These are phyloP conservation scores for Colletotrichum truncatum DNA, from an alignment of 2,329 filamentous ascomycete species.

Conservation along the genomic window DNA sequence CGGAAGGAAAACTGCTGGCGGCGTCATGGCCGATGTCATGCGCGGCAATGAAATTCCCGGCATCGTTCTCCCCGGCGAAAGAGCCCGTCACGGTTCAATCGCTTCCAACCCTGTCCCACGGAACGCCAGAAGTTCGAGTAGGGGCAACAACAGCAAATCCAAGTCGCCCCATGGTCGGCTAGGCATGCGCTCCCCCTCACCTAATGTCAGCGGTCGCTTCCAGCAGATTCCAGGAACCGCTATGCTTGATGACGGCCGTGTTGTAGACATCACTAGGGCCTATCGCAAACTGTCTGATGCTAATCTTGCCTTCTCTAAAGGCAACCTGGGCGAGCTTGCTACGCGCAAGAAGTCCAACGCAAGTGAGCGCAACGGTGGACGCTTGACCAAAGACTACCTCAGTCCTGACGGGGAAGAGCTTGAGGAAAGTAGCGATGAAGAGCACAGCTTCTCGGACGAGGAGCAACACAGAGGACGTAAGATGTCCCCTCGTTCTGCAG, in stretches of 20 bases:
- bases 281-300: conserved; percentile 79
- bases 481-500: conserved; percentile 57
- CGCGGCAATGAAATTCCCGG: conserved; percentile 59
- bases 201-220: conserved; percentile 27
- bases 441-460: conserved; percentile 70
- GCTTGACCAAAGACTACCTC: conserved; percentile 74
- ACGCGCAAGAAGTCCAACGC: conserved; percentile 58
- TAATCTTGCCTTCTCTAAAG: conserved; percentile 70
- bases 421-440: conserved; percentile 77
- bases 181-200: conserved; percentile 31
- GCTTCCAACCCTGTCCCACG: conserved; percentile 35
- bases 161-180: conserved; percentile 63
- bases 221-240: conserved; percentile 39
- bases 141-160: conserved; percentile 54
- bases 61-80: conserved; percentile 58
- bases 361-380: conserved; percentile 56
- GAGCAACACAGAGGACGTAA: conserved; percentile 72
- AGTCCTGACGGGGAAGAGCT: conserved; percentile 73
- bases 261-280: conserved; percentile 74
- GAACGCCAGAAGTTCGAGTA: conserved; percentile 34
- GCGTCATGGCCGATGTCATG: conserved; percentile 64
- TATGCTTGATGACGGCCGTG: conserved; percentile 67
- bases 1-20: conserved; percentile 44
- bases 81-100: conserved; percentile 51
- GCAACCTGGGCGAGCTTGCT: conserved; percentile 69